These are phyloP conservation scores for Cerioporus squamosus DNA, from an alignment of 1,284 basidiomycete genomes.

Conservation along the genomic window DNA sequence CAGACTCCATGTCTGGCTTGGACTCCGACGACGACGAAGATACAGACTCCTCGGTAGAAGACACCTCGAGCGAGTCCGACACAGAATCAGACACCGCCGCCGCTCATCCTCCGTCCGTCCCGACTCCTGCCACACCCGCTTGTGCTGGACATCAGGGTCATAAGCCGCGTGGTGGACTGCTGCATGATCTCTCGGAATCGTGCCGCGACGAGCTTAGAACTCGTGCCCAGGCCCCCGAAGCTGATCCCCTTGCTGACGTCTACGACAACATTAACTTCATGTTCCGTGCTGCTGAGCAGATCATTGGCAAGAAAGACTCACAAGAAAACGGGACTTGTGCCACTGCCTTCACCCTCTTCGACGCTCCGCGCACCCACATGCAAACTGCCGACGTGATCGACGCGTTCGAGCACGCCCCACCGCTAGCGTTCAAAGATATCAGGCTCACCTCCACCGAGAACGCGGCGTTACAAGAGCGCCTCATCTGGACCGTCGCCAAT, in stretches of 20 bases:
- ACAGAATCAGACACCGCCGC: too few species aligned
- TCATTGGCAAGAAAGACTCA: conserved; percentile 35
- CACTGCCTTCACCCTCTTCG: conserved; percentile 27
- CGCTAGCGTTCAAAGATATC: conserved; percentile 31
- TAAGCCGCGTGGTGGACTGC: too few species aligned
- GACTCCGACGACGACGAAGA: too few species aligned
- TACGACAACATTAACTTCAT: conserved; percentile 44
- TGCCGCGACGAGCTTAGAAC: conserved; percentile 21
- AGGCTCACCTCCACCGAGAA: conserved; percentile 25
- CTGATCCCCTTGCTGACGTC: conserved; percentile 11
- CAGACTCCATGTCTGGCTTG: too few species aligned
- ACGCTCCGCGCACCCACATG: conserved; percentile 29
- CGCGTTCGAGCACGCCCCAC: conserved; percentile 26
- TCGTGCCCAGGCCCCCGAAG: conserved; percentile 26
- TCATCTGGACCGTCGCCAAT: not conserved
- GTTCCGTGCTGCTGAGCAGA: conserved; percentile 36
- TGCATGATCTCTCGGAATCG: not conserved
- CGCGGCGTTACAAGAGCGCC: too few species aligned
- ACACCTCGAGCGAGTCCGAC: too few species aligned
- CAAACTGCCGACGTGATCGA: conserved; percentile 17
- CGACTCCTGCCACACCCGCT: too few species aligned
- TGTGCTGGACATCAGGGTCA: too few species aligned
- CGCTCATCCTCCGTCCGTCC: too few species aligned
- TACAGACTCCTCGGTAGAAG: too few species aligned
- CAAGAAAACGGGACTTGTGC: conserved; percentile 38